Evolutionary conservation across 306 rosid genomes (phyloP).

Genomic region (Malus sylvestris): DNA sequence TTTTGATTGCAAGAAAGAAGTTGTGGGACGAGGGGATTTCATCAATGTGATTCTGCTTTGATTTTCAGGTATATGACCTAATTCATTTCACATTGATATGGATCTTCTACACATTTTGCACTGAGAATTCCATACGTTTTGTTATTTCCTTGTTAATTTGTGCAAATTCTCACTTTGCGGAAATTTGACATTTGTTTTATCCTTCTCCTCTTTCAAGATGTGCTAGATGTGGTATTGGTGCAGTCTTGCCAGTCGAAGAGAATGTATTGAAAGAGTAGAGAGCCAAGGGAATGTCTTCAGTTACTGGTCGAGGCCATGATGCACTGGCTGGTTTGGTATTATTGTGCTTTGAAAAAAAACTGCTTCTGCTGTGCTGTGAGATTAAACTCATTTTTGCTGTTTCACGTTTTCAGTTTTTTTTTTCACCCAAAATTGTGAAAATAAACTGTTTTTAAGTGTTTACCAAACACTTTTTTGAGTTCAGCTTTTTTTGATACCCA

Average conservation of each 20-base stretch:
- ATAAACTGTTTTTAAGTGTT: no score
- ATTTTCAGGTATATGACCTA: conserved; percentile 14
- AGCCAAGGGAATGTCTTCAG: not conserved
- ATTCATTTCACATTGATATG: not conserved
- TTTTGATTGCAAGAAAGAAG: conserved; percentile 52
- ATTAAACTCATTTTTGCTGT: no score
- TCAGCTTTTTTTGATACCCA: no score
- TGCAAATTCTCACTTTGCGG: not conserved
- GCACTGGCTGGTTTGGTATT: no score
- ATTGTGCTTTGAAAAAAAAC: no score
- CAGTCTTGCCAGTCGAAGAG: not conserved
- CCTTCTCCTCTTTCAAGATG: not conserved
- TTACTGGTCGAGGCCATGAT: not conserved
- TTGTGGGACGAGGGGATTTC: conserved; percentile 25
- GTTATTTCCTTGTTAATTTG: not conserved
- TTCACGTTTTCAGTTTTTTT: no score
- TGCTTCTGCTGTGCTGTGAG: no score
- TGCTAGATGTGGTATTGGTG: not conserved
- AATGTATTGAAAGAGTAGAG: not conserved
- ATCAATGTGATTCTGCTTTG: conserved; percentile 15
- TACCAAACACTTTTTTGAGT: no score
- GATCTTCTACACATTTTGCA: no score
- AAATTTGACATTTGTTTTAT: not conserved
- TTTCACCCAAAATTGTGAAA: no score
- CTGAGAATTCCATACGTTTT: not conserved